Conservation (phyloP, 2,329 filamentous ascomycete species). For the Colletotrichum karsti region DNA sequence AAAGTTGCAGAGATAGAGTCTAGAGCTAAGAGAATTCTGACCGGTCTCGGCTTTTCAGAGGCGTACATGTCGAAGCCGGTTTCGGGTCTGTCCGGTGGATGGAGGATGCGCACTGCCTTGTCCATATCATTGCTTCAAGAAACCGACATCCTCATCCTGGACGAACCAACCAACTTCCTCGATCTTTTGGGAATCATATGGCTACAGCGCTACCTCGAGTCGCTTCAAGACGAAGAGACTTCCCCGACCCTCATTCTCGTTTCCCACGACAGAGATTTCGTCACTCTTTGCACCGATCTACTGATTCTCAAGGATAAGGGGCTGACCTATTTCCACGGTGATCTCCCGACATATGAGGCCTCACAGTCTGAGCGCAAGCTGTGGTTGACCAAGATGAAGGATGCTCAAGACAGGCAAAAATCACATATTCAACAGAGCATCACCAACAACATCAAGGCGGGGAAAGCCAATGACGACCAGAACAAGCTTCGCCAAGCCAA, state of each 20-base stretch:
- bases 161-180: slow-evolving; percentile 89
- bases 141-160: slow-evolving; percentile 81
- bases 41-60: slow-evolving; percentile 77
- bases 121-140: slow-evolving; percentile 75
- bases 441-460: slow-evolving; percentile 76
- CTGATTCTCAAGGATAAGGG: slow-evolving; percentile 78
- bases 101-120: slow-evolving; percentile 75
- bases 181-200: slow-evolving; percentile 86
- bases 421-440: slow-evolving; percentile 85
- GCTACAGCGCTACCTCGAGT: slow-evolving; percentile 77
- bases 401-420: slow-evolving; percentile 82
- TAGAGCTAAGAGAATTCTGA: slow-evolving; percentile 71
- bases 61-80: slow-evolving; percentile 66
- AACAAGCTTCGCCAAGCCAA: slow-evolving; percentile 89
- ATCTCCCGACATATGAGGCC: slow-evolving; percentile 75
- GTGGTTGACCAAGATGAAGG: slow-evolving; percentile 78
- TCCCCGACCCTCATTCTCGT: slow-evolving; percentile 79
- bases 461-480: slow-evolving; percentile 80
- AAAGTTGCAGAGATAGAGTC: slow-evolving; percentile 71
- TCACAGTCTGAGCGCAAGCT: slow-evolving; percentile 73
- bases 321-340: slow-evolving; percentile 79
- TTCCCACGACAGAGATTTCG: slow-evolving; percentile 86
- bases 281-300: slow-evolving; percentile 79
- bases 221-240: slow-evolving; percentile 58
- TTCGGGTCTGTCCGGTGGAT: slow-evolving; percentile 77